These are phyloP conservation scores for Zancudomyces culisetae DNA, from an alignment of 371 early-diverging fungal genomes.

Conservation along the genomic window DNA sequence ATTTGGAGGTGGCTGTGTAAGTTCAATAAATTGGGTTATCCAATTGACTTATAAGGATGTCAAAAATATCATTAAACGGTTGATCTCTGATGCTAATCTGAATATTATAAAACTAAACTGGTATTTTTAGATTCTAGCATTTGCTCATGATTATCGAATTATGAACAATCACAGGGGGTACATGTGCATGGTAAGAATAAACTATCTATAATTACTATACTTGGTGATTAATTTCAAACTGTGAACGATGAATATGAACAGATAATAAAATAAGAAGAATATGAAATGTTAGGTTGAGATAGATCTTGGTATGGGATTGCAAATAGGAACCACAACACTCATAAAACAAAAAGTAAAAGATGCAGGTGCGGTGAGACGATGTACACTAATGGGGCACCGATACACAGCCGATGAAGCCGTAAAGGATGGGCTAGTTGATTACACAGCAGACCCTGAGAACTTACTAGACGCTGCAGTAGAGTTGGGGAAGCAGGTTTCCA, in stretches of 20 bases:
- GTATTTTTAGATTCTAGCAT: constrained; percentile 32
- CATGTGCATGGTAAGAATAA: constrained; percentile 15
- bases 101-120: background rate
- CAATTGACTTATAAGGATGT: background rate
- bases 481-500: constrained; percentile 22
- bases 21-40: no score
- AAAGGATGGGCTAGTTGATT: constrained; percentile 40
- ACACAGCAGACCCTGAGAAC: constrained; percentile 24
- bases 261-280: no score
- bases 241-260: no score
- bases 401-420: constrained; percentile 43
- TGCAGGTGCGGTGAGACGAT: constrained; percentile 33
- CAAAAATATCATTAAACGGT: no score
- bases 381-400: constrained; percentile 42
- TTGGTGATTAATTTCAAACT: no score
- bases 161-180: constrained; percentile 63
- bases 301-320: constrained; percentile 43
- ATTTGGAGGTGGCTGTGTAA: constrained; percentile 60
- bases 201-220: no score
- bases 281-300: constrained; percentile 69
- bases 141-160: constrained; percentile 63
- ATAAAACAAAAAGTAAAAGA: constrained; percentile 33
- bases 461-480: constrained; percentile 26
- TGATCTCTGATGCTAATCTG: constrained; percentile 34
- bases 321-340: constrained; percentile 52